A percentile compares a stretch with the other conserved stretches of the same genome.
These are phyloP conservation scores for Beauveria asiatica DNA, from an alignment of 2,329 filamentous ascomycete species.

Conservation along the genomic window DNA sequence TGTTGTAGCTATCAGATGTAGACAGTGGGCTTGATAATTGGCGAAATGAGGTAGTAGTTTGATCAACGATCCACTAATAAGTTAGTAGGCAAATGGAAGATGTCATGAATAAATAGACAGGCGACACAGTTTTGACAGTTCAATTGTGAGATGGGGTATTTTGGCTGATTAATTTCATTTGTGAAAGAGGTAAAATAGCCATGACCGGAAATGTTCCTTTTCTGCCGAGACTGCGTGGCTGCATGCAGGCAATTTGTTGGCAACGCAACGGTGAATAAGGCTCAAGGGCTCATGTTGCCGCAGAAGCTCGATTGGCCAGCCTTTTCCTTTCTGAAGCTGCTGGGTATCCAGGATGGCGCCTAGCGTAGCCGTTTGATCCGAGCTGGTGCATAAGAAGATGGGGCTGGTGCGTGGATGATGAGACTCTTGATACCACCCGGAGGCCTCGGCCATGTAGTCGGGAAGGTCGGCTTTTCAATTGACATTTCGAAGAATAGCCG, in stretches of 20 bases:
- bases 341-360: background rate
- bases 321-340: background rate
- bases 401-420: background rate
- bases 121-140: too few relatives aligned
- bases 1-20: too few relatives aligned
- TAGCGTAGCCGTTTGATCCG: slow-evolving; percentile 9
- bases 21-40: too few relatives aligned
- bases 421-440: background rate
- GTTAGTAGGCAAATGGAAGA: too few relatives aligned
- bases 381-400: background rate
- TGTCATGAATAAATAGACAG: too few relatives aligned
- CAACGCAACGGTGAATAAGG: background rate
- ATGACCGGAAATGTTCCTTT: too few relatives aligned
- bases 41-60: too few relatives aligned
- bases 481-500: background rate
- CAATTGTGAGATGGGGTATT: too few relatives aligned
- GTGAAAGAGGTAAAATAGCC: too few relatives aligned
- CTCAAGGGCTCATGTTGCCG: background rate
- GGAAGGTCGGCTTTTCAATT: background rate
- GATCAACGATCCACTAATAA: too few relatives aligned
- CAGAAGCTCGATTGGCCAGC: too few relatives aligned
- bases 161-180: too few relatives aligned
- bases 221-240: background rate
- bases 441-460: background rate
- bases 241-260: background rate